phyloP scores from a whole-genome alignment of 2,329 filamentous ascomycete genomes.

The Stagonosporopsis chrysanthemi region DNA sequence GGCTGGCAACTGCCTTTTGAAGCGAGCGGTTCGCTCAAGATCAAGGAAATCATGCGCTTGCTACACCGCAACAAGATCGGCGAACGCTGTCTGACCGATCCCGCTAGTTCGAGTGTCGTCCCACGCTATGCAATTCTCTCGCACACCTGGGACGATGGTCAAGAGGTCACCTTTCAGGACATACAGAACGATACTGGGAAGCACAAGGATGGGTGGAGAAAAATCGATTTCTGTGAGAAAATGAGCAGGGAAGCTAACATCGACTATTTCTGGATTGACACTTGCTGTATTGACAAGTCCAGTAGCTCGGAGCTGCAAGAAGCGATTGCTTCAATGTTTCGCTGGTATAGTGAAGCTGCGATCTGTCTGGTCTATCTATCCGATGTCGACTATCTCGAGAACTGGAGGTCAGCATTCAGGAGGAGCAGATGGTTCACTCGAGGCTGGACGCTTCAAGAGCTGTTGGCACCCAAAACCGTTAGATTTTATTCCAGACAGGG shows the following conservation, averaged over 20 bases:
- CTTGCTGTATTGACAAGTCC: slow-evolving; percentile 1
- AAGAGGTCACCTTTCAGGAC: neutral
- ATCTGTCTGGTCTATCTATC: neutral
- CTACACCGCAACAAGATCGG: too few relatives aligned
- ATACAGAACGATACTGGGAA: neutral
- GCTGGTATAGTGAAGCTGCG: neutral
- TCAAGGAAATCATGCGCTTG: too few relatives aligned
- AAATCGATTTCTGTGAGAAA: neutral
- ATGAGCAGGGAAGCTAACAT: neutral
- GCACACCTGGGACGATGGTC: neutral
- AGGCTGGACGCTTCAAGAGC: slow-evolving; percentile 1
- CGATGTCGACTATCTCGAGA: neutral
- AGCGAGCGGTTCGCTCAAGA: too few relatives aligned
- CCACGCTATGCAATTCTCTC: slow-evolving; percentile 4
- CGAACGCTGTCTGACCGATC: too few relatives aligned
- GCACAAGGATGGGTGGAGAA: neutral
- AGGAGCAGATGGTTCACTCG: too few relatives aligned
- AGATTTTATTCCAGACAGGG: neutral
- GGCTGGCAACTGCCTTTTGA: too few relatives aligned
- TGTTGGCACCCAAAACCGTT: neutral
- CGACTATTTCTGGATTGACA: neutral
- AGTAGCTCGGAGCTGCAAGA: neutral
- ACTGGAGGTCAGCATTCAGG: neutral
- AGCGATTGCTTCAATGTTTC: neutral
- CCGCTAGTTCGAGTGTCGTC: too few relatives aligned